Base-by-base conservation (phyloP, 2,329 filamentous ascomycete genomes). In the Aspergillus aculeatinus region DNA sequence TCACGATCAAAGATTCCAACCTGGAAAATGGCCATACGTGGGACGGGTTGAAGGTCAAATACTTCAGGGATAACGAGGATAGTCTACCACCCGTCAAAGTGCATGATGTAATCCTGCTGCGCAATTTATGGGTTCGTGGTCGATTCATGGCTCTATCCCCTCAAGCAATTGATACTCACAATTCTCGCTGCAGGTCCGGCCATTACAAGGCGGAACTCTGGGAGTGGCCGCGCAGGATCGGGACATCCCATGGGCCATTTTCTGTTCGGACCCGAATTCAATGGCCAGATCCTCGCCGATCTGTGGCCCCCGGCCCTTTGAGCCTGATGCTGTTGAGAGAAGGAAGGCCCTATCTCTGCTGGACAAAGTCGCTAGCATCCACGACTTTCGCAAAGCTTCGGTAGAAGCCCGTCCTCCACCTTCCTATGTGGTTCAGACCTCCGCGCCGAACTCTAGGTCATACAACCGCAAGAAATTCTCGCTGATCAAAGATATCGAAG, bases 71-170 rank as follows among this genome's bases (percentile, higher is more conserved):
- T 1, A 58, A 81, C 51, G 66, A 80, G 48, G 66, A 65, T 27
- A 51, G 69, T 25, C 62, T 84, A 23, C 83, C 85, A 4, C 71
- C 73, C 12, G 72, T 84, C 19, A 66, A 72, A 19, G 72, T 77
- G 2, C 83, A 84, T 5, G 90, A 93, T 74, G 79, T 91, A n/a
- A 76, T 92, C 5, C 72, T 92, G 4, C 66, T 92, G 14, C 81
- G 83, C 48, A 72, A 73, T n/a, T 80, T 82, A 51, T 87, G 83
- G 72, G 86, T 87, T 63, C 60, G 71, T 69, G 39, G 7, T 19
- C 39, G 39, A 42, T 27, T 48, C 14, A 25, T 33, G 54, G 33
- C 33, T 21, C 19, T 21, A 5, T 23, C 6, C 14, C 21, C 25
- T 27, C 25, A 19, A 16, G 52, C 21, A 16, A 44, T 33, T 47